phyloP scores from a whole-genome alignment of 1,139 yeast species.

The Saccharomyces hybrid region DNA sequence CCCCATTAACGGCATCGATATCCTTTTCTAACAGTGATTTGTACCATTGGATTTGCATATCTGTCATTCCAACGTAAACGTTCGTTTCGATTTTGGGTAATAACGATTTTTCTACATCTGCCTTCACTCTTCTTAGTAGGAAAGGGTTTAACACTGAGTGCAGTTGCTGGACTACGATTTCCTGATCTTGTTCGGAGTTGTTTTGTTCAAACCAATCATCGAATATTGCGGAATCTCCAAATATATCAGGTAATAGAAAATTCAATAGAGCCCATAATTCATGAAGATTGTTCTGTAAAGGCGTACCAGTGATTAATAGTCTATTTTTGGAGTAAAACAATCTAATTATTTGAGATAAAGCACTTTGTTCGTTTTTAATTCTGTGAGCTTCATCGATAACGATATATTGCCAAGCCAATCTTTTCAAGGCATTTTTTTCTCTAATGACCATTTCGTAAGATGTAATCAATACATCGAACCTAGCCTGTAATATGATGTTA shows the following conservation, averaged over 20 bases:
- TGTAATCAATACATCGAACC: conserved; percentile 65
- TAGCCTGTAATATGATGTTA: conserved; percentile 46
- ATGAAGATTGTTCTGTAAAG: conserved; percentile 68
- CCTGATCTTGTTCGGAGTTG: conserved; percentile 41
- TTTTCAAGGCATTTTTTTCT: conserved; percentile 57
- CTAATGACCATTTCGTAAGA: conserved; percentile 73
- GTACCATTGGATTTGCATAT: conserved; percentile 73
- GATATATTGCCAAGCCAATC: conserved; percentile 66
- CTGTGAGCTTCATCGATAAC: conserved; percentile 78
- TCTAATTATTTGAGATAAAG: conserved; percentile 66
- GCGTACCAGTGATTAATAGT: conserved; percentile 72
- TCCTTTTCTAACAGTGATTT: conserved; percentile 69
- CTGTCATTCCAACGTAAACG: conserved; percentile 64
- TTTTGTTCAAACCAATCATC: conserved; percentile 60
- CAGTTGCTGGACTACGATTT: conserved; percentile 69
- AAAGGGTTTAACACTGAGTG: conserved; percentile 83
- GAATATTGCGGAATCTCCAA: conserved; percentile 64
- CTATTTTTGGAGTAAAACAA: conserved; percentile 64
- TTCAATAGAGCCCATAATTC: conserved; percentile 77
- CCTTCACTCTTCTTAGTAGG: conserved; percentile 62
- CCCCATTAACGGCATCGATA: conserved; percentile 77
- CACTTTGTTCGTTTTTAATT: conserved; percentile 69
- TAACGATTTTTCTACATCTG: conserved; percentile 71
- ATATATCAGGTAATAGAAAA: conserved; percentile 68
- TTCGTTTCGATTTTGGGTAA: conserved; percentile 69